A percentile compares a stretch with the other conserved stretches of the same genome.
Conservation (phyloP, 2,329 filamentous ascomycete species). For the Diplocarpon mali region DNA sequence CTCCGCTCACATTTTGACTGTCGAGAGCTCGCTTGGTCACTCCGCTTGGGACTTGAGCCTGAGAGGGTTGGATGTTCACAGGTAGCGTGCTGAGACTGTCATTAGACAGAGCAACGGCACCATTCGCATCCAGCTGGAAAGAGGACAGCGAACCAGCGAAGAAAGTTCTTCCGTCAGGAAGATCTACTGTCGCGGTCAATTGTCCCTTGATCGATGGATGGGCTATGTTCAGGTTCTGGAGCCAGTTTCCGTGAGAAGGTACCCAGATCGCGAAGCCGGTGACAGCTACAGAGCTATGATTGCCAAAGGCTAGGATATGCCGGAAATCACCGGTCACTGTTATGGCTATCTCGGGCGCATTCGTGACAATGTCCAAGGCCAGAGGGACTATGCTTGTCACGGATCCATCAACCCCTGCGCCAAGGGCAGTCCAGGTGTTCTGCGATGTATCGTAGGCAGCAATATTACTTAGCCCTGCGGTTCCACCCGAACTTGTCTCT, state of each 20-base stretch:
- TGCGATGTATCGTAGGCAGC: slow-evolving; percentile 62
- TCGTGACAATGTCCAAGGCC: slow-evolving; percentile 62
- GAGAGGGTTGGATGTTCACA: slow-evolving; percentile 40
- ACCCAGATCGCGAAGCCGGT: slow-evolving; percentile 87
- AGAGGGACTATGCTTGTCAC: slow-evolving; percentile 68
- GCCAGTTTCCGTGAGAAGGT: slow-evolving; percentile 73
- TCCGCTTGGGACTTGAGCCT: slow-evolving; percentile 27
- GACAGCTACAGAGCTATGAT: slow-evolving; percentile 48
- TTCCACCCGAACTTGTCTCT: slow-evolving; percentile 51
- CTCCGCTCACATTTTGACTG: slow-evolving; percentile 45
- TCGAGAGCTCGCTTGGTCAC: slow-evolving; percentile 36
- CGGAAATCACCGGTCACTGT: slow-evolving; percentile 73
- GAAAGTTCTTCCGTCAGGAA: slow-evolving; percentile 49
- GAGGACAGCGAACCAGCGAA: slow-evolving; percentile 79
- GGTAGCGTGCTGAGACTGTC: slow-evolving; percentile 43
- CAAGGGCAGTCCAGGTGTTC: slow-evolving; percentile 66
- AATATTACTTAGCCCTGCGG: slow-evolving; percentile 59
- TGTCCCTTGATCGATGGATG: slow-evolving; percentile 60
- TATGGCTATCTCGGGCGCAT: slow-evolving; percentile 60
- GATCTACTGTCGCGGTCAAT: slow-evolving; percentile 58
- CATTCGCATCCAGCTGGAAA: slow-evolving; percentile 60
- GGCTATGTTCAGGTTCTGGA: slow-evolving; percentile 61
- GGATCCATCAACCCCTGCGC: slow-evolving; percentile 72
- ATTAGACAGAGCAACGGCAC: slow-evolving; percentile 56
- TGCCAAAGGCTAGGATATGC: slow-evolving; percentile 56